These are phyloP conservation scores for Tephrocybe rancida DNA, from an alignment of 768 basidiomycete species.

Conservation along the genomic window DNA sequence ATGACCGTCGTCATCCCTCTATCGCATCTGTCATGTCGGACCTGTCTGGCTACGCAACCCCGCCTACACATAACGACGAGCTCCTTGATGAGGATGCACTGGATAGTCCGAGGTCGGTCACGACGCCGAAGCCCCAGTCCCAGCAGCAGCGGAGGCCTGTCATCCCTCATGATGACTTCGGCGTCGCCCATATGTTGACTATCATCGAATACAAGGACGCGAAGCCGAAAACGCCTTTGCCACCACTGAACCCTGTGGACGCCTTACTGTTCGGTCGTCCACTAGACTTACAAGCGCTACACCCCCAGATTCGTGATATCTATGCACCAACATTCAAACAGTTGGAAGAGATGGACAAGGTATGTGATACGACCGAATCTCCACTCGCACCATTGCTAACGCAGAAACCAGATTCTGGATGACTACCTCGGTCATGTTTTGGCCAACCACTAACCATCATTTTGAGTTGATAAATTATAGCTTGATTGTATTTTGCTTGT, in stretches of 20 bases:
- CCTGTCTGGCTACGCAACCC: slow-evolving; percentile 52
- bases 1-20: slow-evolving; percentile 60
- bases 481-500: neutral
- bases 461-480: neutral
- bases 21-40: slow-evolving; percentile 78
- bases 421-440: slow-evolving; percentile 18
- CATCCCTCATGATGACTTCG: slow-evolving; percentile 83
- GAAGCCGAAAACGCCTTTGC: slow-evolving; percentile 31
- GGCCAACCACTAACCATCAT: slow-evolving; percentile 3
- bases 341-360: slow-evolving; percentile 82
- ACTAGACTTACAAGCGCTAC: slow-evolving; percentile 61
- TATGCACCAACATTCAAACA: slow-evolving; percentile 72
- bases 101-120: slow-evolving; percentile 25
- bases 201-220: slow-evolving; percentile 73
- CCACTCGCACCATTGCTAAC: neutral
- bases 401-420: slow-evolving; percentile 12
- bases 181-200: slow-evolving; percentile 83
- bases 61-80: slow-evolving; percentile 22
- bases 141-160: slow-evolving; percentile 43
- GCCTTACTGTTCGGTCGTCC: slow-evolving; percentile 72
- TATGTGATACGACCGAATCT: slow-evolving; percentile 20
- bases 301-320: slow-evolving; percentile 72
- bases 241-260: slow-evolving; percentile 62
- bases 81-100: slow-evolving; percentile 20
- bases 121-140: slow-evolving; percentile 32